A percentile compares a stretch with the other conserved stretches of the same genome.
Evolutionary conservation across 176 grass and related monocot genomes (phyloP).

Genomic region (Ananas comosus): DNA sequence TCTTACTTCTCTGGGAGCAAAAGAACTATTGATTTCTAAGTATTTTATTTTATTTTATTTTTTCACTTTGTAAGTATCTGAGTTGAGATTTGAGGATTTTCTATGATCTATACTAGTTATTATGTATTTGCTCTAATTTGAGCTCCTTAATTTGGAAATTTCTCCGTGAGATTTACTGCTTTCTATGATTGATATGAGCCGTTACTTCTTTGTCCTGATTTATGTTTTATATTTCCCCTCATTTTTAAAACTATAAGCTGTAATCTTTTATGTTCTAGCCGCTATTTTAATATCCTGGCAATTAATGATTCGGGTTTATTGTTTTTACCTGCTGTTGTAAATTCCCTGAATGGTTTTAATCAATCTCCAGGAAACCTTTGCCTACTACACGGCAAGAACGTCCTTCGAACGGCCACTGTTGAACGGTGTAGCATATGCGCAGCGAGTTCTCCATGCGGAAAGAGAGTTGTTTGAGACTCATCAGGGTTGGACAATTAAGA

Average conservation of each 20-base stretch:
- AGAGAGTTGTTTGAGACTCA: conserved; percentile 70
- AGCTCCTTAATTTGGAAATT: neutral
- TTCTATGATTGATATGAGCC: neutral
- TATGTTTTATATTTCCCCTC: neutral
- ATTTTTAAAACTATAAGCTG: neutral
- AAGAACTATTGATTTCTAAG: too few species aligned
- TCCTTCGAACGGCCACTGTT: conserved; percentile 75
- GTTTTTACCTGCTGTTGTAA: neutral
- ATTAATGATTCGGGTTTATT: neutral
- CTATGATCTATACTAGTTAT: neutral
- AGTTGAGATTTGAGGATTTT: neutral
- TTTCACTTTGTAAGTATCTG: too few species aligned
- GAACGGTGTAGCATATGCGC: conserved; percentile 85
- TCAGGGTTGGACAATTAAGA: conserved; percentile 88
- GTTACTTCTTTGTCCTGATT: neutral
- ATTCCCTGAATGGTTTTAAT: neutral
- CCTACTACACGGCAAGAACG: conserved; percentile 63
- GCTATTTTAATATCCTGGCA: neutral
- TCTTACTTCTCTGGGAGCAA: too few species aligned
- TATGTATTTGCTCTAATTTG: neutral
- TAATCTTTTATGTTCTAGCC: neutral
- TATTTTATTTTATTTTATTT: too few species aligned
- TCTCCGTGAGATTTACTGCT: neutral
- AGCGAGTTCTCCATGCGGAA: conserved; percentile 56
- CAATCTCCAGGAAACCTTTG: conserved; percentile 65